Base-by-base conservation (phyloP, 352 stramenopile genomes). In the Lagenidium giganteum region DNA sequence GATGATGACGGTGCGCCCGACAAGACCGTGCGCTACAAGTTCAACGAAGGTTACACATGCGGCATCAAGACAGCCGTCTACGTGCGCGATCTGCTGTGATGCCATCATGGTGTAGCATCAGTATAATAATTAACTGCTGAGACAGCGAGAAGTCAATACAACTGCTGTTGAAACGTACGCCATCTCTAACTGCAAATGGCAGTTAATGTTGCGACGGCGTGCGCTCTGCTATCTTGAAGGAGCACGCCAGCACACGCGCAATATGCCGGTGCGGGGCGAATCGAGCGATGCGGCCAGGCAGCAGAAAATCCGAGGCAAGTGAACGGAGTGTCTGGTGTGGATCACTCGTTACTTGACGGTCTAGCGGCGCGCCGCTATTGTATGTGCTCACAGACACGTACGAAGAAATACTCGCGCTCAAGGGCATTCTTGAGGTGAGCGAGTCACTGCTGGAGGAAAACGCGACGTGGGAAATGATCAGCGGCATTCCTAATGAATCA, bases 21-120 rank as follows among this genome's bases (percentile, higher is more conserved):
- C 22, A 54, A 29, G 24, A 28, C 41, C 21, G 75, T 96, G 43
- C 75, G 72, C 22, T 96, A 87, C 64, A 89, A 92, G 52, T 95
- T 89, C 46, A 93, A 96, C 40, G 82, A 96, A 67, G 87, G 87
- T 29, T 94, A 91, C 62, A 95, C 81, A 21, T 86, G 83, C 54
- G 85, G 84, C 52, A 94, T 96, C 45, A 92, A 92, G 60, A 89
- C 83, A 48, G 57, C 71, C 17, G 87, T 96, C 42, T 83, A 79
- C 57, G 72, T 96, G 54, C 67, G 75, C 40, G 87, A 96, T 57
- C 82, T 95, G 42, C 58, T 95, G 63, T 81, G n/a, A n/a, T n/a
- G n/a, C n/a, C n/a, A n/a, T n/a, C n/a, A n/a, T n/a, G n/a, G n/a
- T n/a, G n/a, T n/a, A n/a, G n/a, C n/a, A n/a, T n/a, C n/a, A n/a